These are phyloP conservation scores for Phyllostachys edulis DNA, from an alignment of 176 grass and related monocot species.

Conservation along the genomic window DNA sequence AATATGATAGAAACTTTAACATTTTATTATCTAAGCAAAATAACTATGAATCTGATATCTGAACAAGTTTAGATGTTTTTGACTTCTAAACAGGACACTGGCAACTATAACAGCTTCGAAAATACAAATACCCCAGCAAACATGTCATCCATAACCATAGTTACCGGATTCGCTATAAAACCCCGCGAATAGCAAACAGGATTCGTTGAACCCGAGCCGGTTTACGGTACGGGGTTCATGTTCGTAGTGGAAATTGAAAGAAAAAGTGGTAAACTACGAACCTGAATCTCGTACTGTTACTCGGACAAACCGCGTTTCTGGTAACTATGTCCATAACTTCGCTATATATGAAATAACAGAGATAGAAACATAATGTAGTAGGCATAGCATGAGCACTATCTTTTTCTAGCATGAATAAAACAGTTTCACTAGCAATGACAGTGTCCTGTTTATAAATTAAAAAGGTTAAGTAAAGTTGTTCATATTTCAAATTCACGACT, in stretches of 20 bases:
- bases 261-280: no score
- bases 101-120: not conserved
- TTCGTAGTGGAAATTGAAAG: no score
- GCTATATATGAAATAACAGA: not conserved
- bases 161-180: no score
- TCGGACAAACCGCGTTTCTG: no score
- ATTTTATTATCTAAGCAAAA: not conserved
- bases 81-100: not conserved
- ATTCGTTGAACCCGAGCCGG: no score
- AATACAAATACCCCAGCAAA: not conserved
- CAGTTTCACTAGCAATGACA: not conserved
- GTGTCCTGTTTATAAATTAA: not conserved
- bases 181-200: no score
- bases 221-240: no score
- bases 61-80: conserved; percentile 12
- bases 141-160: not conserved
- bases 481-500: not conserved
- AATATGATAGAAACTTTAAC: not conserved
- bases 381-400: not conserved
- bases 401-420: not conserved
- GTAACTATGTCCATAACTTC: not conserved
- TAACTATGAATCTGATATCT: conserved; percentile 5
- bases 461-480: not conserved
- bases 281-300: no score
- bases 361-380: not conserved